Percentiles rank a stretch among this genome's conserved stretches.
Evolutionary conservation across 345 rosid genomes (phyloP).

Genomic region (Eucalyptus rudis): DNA sequence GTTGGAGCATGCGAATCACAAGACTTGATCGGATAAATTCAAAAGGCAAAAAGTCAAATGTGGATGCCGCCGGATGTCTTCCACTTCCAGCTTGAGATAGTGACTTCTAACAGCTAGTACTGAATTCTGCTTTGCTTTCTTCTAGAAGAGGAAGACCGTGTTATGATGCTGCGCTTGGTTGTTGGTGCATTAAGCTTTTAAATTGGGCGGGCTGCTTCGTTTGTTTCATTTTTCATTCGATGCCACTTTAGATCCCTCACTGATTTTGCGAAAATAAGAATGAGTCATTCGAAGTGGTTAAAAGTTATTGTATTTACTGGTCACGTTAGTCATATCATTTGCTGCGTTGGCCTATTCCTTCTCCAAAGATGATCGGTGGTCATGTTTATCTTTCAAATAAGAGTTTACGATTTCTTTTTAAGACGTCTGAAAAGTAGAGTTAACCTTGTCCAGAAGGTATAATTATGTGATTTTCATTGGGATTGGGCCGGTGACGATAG

Average conservation of each 20-base stretch:
- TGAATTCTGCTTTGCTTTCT: not conserved
- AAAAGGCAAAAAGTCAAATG: not conserved
- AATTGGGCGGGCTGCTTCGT: not conserved
- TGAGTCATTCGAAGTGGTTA: not conserved
- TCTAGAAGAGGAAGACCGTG: not conserved
- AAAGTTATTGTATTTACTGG: too few species aligned
- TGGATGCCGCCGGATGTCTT: not conserved
- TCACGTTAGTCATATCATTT: not conserved
- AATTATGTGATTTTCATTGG: too few species aligned
- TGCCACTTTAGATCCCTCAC: not conserved
- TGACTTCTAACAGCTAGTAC: not conserved
- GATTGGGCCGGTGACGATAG: too few species aligned
- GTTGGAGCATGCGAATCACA: not conserved
- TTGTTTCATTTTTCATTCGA: not conserved
- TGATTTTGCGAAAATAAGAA: not conserved
- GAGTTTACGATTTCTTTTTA: not conserved
- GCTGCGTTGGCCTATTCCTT: accelerated
- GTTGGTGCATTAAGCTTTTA: not conserved
- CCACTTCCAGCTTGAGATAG: not conserved
- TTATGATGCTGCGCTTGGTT: not conserved
- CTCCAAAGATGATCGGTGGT: not conserved
- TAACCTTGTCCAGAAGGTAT: not conserved
- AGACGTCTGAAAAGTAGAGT: accelerated
- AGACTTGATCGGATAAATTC: not conserved
- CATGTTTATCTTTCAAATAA: not conserved